Percentiles rank a stretch among this genome's conserved stretches.
These are phyloP conservation scores for Jacaranda mimosifolia DNA, from an alignment of 257 asterid genomes.

Conservation along the genomic window DNA sequence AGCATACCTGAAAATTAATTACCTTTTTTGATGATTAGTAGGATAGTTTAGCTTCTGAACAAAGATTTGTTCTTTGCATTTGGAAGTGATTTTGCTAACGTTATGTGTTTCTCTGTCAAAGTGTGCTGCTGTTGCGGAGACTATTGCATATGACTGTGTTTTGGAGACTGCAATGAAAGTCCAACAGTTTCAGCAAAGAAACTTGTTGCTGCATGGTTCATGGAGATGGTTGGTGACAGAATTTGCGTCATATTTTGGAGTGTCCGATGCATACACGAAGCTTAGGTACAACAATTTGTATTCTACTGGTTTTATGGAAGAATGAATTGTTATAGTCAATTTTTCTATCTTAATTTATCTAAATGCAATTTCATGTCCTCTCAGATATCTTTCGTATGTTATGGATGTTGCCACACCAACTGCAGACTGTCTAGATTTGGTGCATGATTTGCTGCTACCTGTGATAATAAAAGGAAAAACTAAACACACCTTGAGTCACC, in stretches of 20 bases:
- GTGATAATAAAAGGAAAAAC: slow-evolving; percentile 72
- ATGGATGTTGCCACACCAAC: slow-evolving; percentile 99
- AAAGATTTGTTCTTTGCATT: background rate
- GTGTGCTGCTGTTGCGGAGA: slow-evolving; percentile 91
- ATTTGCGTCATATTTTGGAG: slow-evolving; percentile 89
- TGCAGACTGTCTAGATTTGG: slow-evolving; percentile 83
- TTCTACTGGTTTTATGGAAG: slow-evolving; percentile 11
- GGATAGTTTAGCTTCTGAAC: background rate
- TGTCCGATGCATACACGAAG: slow-evolving; percentile 90
- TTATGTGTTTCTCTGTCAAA: slow-evolving; percentile 30
- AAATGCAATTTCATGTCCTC: slow-evolving; percentile 10
- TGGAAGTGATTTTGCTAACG: slow-evolving; percentile 23
- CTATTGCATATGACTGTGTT: slow-evolving; percentile 88
- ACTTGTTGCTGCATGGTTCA: slow-evolving; percentile 71
- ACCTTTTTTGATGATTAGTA: background rate
- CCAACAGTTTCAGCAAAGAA: slow-evolving; percentile 85
- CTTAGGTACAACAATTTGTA: slow-evolving; percentile 61
- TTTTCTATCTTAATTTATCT: slow-evolving; percentile 8
- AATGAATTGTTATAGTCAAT: slow-evolving; percentile 1
- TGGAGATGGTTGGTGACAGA: slow-evolving; percentile 91
- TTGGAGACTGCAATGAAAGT: slow-evolving; percentile 93
- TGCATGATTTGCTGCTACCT: slow-evolving; percentile 82
- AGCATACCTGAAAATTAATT: slow-evolving; percentile 11
- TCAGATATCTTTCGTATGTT: slow-evolving; percentile 88
- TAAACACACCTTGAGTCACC: slow-evolving; percentile 79